These are phyloP conservation scores for Ophiostoma triangulosporum DNA, from an alignment of 2,329 filamentous ascomycete species.

Conservation along the genomic window DNA sequence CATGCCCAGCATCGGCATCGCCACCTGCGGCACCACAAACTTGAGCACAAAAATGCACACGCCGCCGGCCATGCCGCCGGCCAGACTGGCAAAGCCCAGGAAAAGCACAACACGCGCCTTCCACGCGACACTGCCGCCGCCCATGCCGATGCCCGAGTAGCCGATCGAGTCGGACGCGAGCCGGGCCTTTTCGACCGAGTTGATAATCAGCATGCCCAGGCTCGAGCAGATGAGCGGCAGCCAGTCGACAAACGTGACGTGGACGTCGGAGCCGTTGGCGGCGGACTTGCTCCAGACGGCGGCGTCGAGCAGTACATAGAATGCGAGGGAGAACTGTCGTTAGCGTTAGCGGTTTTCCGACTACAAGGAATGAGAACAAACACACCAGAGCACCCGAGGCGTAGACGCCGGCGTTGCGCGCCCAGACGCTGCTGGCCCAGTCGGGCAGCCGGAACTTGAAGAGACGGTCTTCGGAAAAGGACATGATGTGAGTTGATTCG, in stretches of 20 bases:
- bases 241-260: constrained; percentile 58
- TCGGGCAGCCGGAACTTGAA: constrained; percentile 55
- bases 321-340: constrained; percentile 49
- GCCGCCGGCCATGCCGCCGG: constrained; percentile 54
- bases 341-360: background rate
- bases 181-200: constrained; percentile 53
- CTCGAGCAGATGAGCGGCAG: constrained; percentile 53
- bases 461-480: constrained; percentile 44
- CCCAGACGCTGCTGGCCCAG: constrained; percentile 52
- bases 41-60: constrained; percentile 56
- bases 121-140: constrained; percentile 44
- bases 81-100: constrained; percentile 50
- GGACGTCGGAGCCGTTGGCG: constrained; percentile 45
- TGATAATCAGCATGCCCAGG: constrained; percentile 58
- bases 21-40: constrained; percentile 43
- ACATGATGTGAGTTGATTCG: constrained; percentile 3
- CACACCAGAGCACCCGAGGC: constrained; percentile 47
- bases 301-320: constrained; percentile 55
- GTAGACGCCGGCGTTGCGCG: constrained; percentile 51
- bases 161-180: constrained; percentile 49
- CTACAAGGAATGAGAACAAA: constrained; percentile 17
- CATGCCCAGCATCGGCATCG: constrained; percentile 49
- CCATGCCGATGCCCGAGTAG: constrained; percentile 35
- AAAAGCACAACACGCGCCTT: constrained; percentile 56
- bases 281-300: constrained; percentile 52